A percentile compares a stretch with the other conserved stretches of the same genome.
phyloP scores from a whole-genome alignment of 139 green algal genomes.

The Bryopsis sp. region DNA sequence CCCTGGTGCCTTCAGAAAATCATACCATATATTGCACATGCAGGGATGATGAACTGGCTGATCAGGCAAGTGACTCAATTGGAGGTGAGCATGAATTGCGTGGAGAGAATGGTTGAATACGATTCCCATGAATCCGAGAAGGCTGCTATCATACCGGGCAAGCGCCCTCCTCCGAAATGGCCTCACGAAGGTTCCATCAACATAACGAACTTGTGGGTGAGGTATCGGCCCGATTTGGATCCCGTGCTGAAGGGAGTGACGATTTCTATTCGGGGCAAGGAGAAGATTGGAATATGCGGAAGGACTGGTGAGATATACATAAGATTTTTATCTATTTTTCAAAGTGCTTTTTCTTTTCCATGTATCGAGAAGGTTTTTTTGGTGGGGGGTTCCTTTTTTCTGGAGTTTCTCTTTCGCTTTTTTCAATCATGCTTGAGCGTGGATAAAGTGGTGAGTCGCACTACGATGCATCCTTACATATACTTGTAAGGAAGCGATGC shows the following conservation, averaged over 20 bases:
- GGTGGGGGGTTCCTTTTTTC: neutral
- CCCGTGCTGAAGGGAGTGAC: conserved; percentile 75
- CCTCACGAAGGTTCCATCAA: conserved; percentile 42
- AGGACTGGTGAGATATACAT: conserved; percentile 38
- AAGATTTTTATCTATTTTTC: conserved; percentile 62
- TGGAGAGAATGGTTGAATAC: conserved; percentile 9
- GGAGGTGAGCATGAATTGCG: conserved; percentile 60
- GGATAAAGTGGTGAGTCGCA: too few species aligned
- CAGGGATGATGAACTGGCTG: conserved; percentile 72
- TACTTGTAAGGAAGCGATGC: too few species aligned
- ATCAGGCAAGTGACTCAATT: conserved; percentile 76
- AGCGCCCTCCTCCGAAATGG: conserved; percentile 44
- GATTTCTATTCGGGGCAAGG: conserved; percentile 38
- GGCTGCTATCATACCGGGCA: conserved; percentile 3
- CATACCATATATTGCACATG: too few species aligned
- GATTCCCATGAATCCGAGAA: conserved; percentile 1
- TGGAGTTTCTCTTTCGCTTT: too few species aligned
- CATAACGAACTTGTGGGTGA: conserved; percentile 37
- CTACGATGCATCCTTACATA: too few species aligned
- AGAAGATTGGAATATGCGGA: conserved; percentile 40
- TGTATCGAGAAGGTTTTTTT: neutral
- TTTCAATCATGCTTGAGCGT: too few species aligned
- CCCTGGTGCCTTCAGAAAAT: too few species aligned
- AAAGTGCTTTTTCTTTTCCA: conserved; percentile 56
- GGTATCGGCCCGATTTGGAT: conserved; percentile 73